These are phyloP conservation scores for Calonectria fujianensis DNA, from an alignment of 2,329 filamentous ascomycete species.

Conservation along the genomic window DNA sequence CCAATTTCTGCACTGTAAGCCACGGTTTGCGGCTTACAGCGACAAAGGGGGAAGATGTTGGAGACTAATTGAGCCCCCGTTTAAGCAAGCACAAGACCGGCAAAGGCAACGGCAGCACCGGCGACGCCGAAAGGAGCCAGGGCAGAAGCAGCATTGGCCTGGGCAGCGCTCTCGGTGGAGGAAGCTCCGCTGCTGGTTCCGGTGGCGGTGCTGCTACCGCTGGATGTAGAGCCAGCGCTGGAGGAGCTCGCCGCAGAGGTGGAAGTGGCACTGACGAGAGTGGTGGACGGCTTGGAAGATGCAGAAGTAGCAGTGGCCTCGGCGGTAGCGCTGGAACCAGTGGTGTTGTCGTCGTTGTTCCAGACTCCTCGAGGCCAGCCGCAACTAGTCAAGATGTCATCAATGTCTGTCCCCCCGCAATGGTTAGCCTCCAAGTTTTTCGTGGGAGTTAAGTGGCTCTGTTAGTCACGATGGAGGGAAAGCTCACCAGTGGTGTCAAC, in stretches of 20 bases:
- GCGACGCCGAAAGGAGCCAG: slow-evolving; percentile 46
- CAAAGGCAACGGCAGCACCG: slow-evolving; percentile 45
- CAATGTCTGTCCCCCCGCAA: slow-evolving; percentile 55
- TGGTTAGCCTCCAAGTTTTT: slow-evolving; percentile 7
- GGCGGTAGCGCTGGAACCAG: slow-evolving; percentile 58
- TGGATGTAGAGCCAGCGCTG: slow-evolving; percentile 25
- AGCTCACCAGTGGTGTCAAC: slow-evolving; percentile 51
- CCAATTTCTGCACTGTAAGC: background rate
- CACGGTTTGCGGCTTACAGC: background rate
- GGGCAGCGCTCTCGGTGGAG: slow-evolving; percentile 40
- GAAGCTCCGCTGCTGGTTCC: slow-evolving; percentile 28
- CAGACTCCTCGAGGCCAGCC: slow-evolving; percentile 52
- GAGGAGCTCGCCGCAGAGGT: slow-evolving; percentile 32
- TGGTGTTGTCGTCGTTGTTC: slow-evolving; percentile 43
- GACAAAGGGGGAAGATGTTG: background rate
- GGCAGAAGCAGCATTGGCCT: slow-evolving; percentile 45
- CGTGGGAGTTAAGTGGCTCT: no score
- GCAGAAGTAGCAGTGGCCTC: slow-evolving; percentile 58
- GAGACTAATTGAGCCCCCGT: background rate
- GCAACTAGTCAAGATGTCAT: slow-evolving; percentile 59
- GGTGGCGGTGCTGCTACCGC: background rate
- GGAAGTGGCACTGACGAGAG: slow-evolving; percentile 51
- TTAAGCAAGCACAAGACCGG: slow-evolving; percentile 49
- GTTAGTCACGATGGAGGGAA: rapidly evolving
- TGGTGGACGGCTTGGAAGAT: slow-evolving; percentile 60